Evolutionary conservation across 345 rosid species (phyloP).

Genomic region (Acer campestre): DNA sequence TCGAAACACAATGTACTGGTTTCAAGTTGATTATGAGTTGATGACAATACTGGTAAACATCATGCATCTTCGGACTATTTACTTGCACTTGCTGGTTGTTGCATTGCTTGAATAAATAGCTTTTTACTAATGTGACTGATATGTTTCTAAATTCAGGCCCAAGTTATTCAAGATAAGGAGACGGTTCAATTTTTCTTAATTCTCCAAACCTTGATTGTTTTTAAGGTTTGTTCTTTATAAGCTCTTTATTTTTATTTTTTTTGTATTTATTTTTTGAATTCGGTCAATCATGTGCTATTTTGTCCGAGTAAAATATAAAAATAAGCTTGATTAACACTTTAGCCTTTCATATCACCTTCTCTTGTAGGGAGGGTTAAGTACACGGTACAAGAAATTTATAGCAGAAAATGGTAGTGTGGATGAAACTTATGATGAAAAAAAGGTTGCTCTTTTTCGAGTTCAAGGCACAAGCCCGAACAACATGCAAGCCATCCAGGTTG

Average conservation of each 20-base stretch:
- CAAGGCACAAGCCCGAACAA: constrained; percentile 62
- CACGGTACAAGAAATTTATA: constrained; percentile 48
- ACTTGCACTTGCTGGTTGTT: constrained; percentile 11
- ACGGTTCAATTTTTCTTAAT: constrained; percentile 63
- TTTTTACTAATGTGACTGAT: constrained; percentile 3
- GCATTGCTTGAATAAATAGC: background rate
- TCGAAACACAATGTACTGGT: constrained; percentile 1
- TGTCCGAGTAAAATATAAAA: background rate
- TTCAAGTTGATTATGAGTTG: background rate
- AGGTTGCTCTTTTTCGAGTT: constrained; percentile 66
- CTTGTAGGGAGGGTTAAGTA: constrained; percentile 70
- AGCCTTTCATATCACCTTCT: constrained; percentile 16
- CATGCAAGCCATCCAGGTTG: constrained; percentile 90
- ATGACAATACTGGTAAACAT: background rate
- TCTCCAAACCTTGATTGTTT: constrained; percentile 53
- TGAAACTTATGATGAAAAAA: constrained; percentile 51
- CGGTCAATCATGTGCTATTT: background rate
- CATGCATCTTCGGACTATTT: background rate
- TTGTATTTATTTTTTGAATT: background rate
- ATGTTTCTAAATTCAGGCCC: constrained; percentile 52
- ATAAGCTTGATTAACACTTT: constrained; percentile 8
- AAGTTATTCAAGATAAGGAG: constrained; percentile 63
- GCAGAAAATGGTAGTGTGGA: constrained; percentile 44
- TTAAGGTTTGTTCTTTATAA: constrained; percentile 49
- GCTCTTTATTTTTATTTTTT: background rate